These are phyloP conservation scores for Penicillium sp. DNA, from an alignment of 2,329 filamentous ascomycete genomes.

Conservation along the genomic window DNA sequence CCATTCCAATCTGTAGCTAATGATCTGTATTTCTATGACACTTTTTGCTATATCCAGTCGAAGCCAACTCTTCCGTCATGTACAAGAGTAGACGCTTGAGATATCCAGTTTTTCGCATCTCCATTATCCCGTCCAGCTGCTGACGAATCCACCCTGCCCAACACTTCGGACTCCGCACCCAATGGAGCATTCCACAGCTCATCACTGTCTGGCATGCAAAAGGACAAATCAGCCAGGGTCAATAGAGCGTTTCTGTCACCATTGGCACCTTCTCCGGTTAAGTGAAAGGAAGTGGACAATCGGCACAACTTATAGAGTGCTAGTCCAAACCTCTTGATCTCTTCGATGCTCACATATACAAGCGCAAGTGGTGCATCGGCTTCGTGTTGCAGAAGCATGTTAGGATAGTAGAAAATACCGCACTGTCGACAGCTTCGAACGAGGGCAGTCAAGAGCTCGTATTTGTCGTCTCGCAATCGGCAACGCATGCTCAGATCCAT, in stretches of 20 bases:
- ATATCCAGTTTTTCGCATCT: constrained; percentile 14
- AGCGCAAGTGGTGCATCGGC: constrained; percentile 13
- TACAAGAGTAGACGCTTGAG: constrained; percentile 5
- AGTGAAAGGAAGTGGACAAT: neutral
- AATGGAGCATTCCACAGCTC: constrained; percentile 13
- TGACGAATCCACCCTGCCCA: neutral
- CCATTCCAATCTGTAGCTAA: too few species aligned
- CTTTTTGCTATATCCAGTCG: too few species aligned
- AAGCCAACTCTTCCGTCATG: constrained; percentile 3
- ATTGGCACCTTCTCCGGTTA: neutral
- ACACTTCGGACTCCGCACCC: neutral
- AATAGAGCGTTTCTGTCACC: constrained; percentile 9
- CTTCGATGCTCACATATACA: constrained; percentile 20
- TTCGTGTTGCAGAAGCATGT: constrained; percentile 17
- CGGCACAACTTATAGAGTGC: constrained; percentile 23
- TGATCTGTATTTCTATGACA: too few species aligned
- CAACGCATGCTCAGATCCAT: constrained; percentile 8
- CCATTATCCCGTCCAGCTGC: constrained; percentile 8
- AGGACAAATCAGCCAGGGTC: constrained; percentile 16
- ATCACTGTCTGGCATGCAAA: constrained; percentile 21
- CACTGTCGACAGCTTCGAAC: constrained; percentile 19
- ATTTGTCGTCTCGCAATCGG: constrained; percentile 8
- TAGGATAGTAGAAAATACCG: constrained; percentile 22
- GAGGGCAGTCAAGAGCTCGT: constrained; percentile 17
- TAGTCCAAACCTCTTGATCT: constrained; percentile 25